Base-by-base conservation (phyloP, 1,284 basidiomycete species). In the Leccinum ponderosum region DNA sequence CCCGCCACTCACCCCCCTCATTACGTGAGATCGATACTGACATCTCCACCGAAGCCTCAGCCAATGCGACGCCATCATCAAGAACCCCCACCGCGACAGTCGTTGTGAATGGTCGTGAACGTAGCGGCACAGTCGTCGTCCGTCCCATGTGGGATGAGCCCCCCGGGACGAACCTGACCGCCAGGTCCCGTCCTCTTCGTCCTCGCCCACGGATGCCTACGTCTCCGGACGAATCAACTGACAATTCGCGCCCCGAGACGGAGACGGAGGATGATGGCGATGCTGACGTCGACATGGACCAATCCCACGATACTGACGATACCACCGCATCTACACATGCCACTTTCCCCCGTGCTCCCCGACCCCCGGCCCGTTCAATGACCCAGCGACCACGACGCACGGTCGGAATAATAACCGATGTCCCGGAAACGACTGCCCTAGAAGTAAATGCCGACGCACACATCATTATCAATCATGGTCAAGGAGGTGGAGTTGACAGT, bases 221-320 rank as follows among this genome's bases (percentile, higher is more conserved):
- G 0, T 81, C 83, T 1, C 79, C 81, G 0, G 82, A 84, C 1
- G 82, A 83, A 17, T 84, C 84, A n/a, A 81, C 81, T 0, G 81
- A 79, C 17, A 80, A 79, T 27, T 89, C 87, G 1, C 77, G 87
- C 12, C 82, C 86, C 0, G 87, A 90, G 57, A 90, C 88, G 0
- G 89, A 90, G 75, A 89, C 87, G 0, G 89, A 91, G 71, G 87
- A 89, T 62, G 89, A 89, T 62, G 83, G 79, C 7, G 87, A 88
- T 52, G 80, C 75, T 1, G 85, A 86, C 51, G 80, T 82, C 62
- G 85, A 84, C 63, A 78, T 77, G 64, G 81, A 83, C 57, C 76
- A 79, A 55, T 73, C 73, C 25, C 74, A 72, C n/a, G 78, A 82
- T 58, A 80, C 80, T 71, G 79, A 81, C 57, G 73, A 68, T 51